Percentiles rank a stretch among this genome's conserved stretches.
Conservation (phyloP, 2,329 filamentous ascomycete genomes). For the Epichloe elymi region DNA sequence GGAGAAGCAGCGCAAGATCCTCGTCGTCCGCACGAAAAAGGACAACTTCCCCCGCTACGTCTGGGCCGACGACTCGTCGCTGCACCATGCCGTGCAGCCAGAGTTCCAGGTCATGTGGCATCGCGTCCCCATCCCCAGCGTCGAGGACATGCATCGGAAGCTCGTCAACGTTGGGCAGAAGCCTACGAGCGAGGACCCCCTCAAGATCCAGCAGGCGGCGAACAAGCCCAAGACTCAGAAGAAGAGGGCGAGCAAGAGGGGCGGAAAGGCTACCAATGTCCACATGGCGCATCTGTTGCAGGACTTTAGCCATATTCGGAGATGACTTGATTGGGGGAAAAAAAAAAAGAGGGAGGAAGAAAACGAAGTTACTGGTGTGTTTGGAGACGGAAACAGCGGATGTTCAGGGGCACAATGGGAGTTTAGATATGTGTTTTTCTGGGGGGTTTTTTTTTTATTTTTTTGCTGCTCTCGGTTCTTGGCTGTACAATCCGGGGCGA, state of each 20-base stretch:
- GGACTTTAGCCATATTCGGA: conserved; percentile 46
- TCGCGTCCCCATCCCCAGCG: conserved; percentile 60
- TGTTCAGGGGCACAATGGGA: too few relatives aligned
- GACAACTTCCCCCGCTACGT: conserved; percentile 80
- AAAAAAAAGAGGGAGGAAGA: not conserved
- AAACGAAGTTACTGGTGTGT: too few relatives aligned
- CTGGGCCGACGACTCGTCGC: conserved; percentile 74
- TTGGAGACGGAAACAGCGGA: too few relatives aligned
- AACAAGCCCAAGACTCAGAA: conserved; percentile 60
- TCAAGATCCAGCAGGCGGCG: conserved; percentile 28
- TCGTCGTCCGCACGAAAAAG: conserved; percentile 86
- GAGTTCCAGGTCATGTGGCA: conserved; percentile 81
- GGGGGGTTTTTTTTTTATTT: too few relatives aligned
- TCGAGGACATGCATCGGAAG: conserved; percentile 65
- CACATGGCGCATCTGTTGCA: conserved; percentile 77
- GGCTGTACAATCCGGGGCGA: too few relatives aligned
- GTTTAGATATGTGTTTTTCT: too few relatives aligned
- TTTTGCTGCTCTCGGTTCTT: too few relatives aligned
- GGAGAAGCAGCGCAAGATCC: conserved; percentile 63
- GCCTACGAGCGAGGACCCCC: conserved; percentile 69
- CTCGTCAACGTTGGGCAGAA: conserved; percentile 68
- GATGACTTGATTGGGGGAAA: conserved; percentile 16
- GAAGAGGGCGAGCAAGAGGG: conserved; percentile 50
- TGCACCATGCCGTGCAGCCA: conserved; percentile 61
- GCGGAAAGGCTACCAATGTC: conserved; percentile 72